Evolutionary conservation across 352 stramenopile species (phyloP).

Genomic region (Phytophthora tubulina): DNA sequence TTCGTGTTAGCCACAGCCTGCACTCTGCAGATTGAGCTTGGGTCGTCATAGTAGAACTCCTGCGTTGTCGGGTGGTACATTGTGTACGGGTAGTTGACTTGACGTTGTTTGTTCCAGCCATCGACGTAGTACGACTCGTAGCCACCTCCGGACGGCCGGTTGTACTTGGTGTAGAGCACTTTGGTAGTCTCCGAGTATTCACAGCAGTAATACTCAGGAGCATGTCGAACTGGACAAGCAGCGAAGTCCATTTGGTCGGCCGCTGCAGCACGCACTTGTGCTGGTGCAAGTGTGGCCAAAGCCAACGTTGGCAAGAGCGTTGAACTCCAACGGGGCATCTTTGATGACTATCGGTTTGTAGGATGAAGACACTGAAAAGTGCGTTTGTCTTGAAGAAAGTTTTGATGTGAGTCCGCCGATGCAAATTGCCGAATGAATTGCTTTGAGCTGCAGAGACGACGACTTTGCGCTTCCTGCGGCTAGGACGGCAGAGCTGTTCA

Average conservation of each 20-base stretch:
- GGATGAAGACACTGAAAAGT: neutral
- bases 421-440: constrained; percentile 19
- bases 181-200: constrained; percentile 41
- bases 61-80: constrained; percentile 45
- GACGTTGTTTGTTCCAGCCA: constrained; percentile 45
- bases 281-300: constrained; percentile 17
- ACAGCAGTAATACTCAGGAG: constrained; percentile 48
- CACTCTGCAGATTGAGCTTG: constrained; percentile 41
- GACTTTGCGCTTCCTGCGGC: constrained; percentile 7
- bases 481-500: neutral
- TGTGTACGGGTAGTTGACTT: constrained; percentile 49
- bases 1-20: constrained; percentile 30
- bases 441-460: neutral
- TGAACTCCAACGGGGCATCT: constrained; percentile 26
- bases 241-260: constrained; percentile 47
- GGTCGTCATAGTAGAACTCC: constrained; percentile 47
- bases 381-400: constrained; percentile 1
- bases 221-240: constrained; percentile 47
- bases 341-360: neutral
- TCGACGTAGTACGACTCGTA: constrained; percentile 51
- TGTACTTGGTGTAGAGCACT: constrained; percentile 50
- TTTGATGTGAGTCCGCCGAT: constrained; percentile 18
- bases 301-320: constrained; percentile 15
- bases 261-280: constrained; percentile 17
- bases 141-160: constrained; percentile 36